These are phyloP conservation scores for Xylariaceae sp. DNA, from an alignment of 2,329 filamentous ascomycete species.

Conservation along the genomic window DNA sequence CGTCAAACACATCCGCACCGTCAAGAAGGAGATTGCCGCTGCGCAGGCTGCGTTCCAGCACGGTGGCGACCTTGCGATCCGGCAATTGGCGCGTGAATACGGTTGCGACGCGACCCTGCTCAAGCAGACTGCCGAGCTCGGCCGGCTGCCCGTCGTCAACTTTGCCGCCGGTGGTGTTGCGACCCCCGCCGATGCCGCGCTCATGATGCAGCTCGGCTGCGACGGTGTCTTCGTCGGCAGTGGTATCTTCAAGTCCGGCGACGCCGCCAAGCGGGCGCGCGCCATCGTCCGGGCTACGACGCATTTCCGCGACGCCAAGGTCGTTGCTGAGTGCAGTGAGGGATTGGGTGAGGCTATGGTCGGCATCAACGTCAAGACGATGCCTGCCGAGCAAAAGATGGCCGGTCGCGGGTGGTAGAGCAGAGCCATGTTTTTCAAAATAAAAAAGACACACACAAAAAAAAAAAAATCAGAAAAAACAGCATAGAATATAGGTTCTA, in stretches of 20 bases:
- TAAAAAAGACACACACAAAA: background rate
- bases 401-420: slow-evolving; percentile 79
- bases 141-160: slow-evolving; percentile 90
- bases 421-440: background rate
- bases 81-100: slow-evolving; percentile 75
- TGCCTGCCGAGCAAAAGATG: slow-evolving; percentile 76
- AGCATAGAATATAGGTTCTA: background rate
- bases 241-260: slow-evolving; percentile 95
- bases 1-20: slow-evolving; percentile 89
- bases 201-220: slow-evolving; percentile 98
- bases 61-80: slow-evolving; percentile 48
- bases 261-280: slow-evolving; percentile 82
- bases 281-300: slow-evolving; percentile 94
- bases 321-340: slow-evolving; percentile 80
- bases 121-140: slow-evolving; percentile 79
- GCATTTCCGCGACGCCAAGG: slow-evolving; percentile 78
- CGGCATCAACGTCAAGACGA: slow-evolving; percentile 77
- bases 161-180: slow-evolving; percentile 98
- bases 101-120: slow-evolving; percentile 73
- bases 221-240: slow-evolving; percentile 96
- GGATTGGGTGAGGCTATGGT: slow-evolving; percentile 98
- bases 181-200: slow-evolving; percentile 91
- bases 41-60: slow-evolving; percentile 68
- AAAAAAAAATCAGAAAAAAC: background rate
- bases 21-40: slow-evolving; percentile 73